phyloP scores from a whole-genome alignment of 2,329 filamentous ascomycete genomes.

The Lomentospora prolificans region DNA sequence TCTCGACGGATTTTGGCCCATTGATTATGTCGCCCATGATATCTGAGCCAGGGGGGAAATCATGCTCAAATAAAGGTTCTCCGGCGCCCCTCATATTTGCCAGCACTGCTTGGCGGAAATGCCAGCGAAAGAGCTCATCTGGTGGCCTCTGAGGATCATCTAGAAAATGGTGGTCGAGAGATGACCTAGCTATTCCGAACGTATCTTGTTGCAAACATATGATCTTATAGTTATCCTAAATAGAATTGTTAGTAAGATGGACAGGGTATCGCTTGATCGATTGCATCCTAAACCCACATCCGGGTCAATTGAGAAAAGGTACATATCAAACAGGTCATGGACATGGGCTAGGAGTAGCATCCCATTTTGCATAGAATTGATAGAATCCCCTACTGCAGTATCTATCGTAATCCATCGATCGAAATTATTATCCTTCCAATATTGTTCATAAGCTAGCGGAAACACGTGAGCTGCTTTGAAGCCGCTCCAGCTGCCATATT shows the following conservation, averaged over 20 bases:
- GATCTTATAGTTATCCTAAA: slow-evolving; percentile 17
- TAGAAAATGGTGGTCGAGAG: slow-evolving; percentile 11
- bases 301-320: slow-evolving; percentile 16
- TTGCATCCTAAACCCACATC: slow-evolving; percentile 13
- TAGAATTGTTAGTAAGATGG: slow-evolving; percentile 5
- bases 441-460: slow-evolving; percentile 15
- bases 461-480: slow-evolving; percentile 20
- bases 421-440: slow-evolving; percentile 14
- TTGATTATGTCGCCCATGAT: slow-evolving; percentile 18
- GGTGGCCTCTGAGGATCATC: slow-evolving; percentile 11
- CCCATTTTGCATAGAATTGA: slow-evolving; percentile 20
- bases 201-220: slow-evolving; percentile 15
- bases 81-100: slow-evolving; percentile 17
- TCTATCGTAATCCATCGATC: slow-evolving; percentile 6
- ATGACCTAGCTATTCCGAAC: slow-evolving; percentile 12
- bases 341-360: slow-evolving; percentile 14
- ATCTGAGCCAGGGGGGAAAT: slow-evolving; percentile 19
- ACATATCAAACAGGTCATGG: slow-evolving; percentile 16
- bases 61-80: slow-evolving; percentile 17
- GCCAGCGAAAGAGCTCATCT: slow-evolving; percentile 16
- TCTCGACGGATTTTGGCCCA: slow-evolving; percentile 2
- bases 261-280: no score
- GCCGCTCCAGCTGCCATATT: neutral
- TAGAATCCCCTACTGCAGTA: slow-evolving; percentile 10
- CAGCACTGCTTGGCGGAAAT: slow-evolving; percentile 17